Percentiles rank a stretch among this genome's conserved stretches.
phyloP scores from a whole-genome alignment of 148 eudicot species.

The Suaeda aralocaspica region DNA sequence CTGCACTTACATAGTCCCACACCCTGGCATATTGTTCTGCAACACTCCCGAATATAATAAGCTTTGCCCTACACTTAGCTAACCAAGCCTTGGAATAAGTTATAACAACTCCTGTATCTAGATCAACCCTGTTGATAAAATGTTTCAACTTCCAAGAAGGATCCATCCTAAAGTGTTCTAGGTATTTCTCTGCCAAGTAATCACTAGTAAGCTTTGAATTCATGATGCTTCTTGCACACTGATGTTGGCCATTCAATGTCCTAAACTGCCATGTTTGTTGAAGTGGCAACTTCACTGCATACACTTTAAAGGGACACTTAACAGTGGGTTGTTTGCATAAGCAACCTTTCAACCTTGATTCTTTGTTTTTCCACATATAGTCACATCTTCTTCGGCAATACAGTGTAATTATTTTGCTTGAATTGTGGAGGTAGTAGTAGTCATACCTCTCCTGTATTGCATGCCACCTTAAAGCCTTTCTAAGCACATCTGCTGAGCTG shows the following conservation, averaged over 20 bases:
- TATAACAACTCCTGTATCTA: neutral
- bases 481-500: neutral
- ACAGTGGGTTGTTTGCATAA: no score
- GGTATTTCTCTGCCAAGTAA: neutral
- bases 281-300: neutral
- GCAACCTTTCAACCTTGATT: no score
- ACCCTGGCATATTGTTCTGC: neutral
- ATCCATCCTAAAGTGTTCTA: neutral
- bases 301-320: neutral
- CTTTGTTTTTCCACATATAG: neutral
- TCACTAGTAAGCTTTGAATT: neutral
- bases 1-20: neutral
- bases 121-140: neutral
- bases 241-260: neutral
- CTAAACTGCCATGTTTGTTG: neutral
- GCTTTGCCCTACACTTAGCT: neutral
- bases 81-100: neutral
- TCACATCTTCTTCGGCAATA: neutral
- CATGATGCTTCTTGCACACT: neutral
- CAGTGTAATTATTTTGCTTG: neutral
- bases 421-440: neutral
- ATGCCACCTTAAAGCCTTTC: neutral
- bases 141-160: neutral
- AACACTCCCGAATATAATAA: neutral
- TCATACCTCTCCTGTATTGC: neutral